Conservation (phyloP, 2,329 filamentous ascomycete genomes). For the Amylocarpus encephaloides region DNA sequence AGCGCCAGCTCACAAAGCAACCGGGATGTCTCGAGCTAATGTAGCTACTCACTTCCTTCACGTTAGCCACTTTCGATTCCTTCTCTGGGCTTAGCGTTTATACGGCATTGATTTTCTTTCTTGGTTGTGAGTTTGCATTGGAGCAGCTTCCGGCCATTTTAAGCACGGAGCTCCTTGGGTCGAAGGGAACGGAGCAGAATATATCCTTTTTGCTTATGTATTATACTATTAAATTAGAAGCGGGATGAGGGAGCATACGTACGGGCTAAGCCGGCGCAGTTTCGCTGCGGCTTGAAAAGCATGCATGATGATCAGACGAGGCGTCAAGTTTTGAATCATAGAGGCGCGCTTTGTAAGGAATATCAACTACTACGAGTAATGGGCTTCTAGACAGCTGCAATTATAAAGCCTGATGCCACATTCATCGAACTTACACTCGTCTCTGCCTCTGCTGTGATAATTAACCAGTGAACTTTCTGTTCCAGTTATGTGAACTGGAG, state of each 20-base stretch:
- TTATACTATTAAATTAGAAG: conserved; percentile 20
- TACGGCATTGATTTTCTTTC: background rate
- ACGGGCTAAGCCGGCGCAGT: conserved; percentile 6
- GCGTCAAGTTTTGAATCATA: conserved; percentile 15
- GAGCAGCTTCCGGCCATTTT: conserved; percentile 2
- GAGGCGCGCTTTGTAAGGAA: conserved; percentile 19
- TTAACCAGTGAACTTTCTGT: no score
- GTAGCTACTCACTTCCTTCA: conserved; percentile 6
- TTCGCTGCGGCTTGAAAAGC: conserved; percentile 5
- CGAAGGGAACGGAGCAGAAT: conserved; percentile 3
- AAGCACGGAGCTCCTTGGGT: background rate
- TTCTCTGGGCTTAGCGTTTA: conserved; percentile 6
- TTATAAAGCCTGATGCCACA: background rate
- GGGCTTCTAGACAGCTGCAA: conserved; percentile 17
- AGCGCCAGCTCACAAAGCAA: conserved; percentile 90
- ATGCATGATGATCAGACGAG: conserved; percentile 10
- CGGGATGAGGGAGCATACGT: conserved; percentile 11
- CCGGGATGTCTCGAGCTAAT: conserved; percentile 65
- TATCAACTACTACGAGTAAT: conserved; percentile 23
- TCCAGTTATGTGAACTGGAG: background rate
- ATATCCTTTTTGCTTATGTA: conserved; percentile 19
- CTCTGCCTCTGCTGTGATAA: background rate
- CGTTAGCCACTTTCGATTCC: conserved; percentile 3
- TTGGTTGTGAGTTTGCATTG: background rate
- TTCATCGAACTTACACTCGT: background rate